Evolutionary conservation across 2,329 filamentous ascomycete genomes (phyloP), one percentile per base, ranked within the genome.

Genomic region (Sporothrix pallida): DNA sequence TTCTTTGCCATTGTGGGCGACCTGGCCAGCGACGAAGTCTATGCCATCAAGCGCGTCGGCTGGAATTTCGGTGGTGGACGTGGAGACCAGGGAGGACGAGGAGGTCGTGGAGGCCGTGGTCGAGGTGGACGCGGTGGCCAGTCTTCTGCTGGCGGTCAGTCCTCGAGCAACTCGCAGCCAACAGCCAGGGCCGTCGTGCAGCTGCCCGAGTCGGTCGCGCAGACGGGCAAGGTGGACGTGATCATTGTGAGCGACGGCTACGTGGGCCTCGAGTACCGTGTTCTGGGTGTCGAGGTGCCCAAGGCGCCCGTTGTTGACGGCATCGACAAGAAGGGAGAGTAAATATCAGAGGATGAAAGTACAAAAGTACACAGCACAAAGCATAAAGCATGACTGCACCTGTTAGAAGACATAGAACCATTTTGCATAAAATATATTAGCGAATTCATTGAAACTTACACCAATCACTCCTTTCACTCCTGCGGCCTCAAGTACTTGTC

Each of bases 201-300:
- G 78, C 79, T 95, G 31, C 90, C 91, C 0, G 83, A 86, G 73
- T 78, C 80, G 9, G 79, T 77, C 3, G 82, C 81, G 3, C 83
- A 84, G 76, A 86, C 83, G 15, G 89, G 90, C 78, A 92, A 87
- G 80, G 82, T 97, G 10, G 91, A 94, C 79, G 87, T 98, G 2
- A 80, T 88, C 75, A 90, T 98, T 2, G 85, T 96, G 20, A 98
- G 95, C 81, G 96, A 98, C 85, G 90, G 90, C 17, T 98, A 98
- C 82, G 84, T 94, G 48, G 93, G 92, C 0, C 89, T 98, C 86
- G 84, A 88, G 79, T 85, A 88, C 75, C 80, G 81, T 31, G 74
- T 87, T 0, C 74, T 82, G 52, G 85, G 84, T 1, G 83, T 89
- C 0, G 84, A 87, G 26, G 82, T 90, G n/a, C 88, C 88, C 20